These are phyloP conservation scores for Batkoa obscura DNA, from an alignment of 371 early-diverging fungal genomes.

Conservation along the genomic window DNA sequence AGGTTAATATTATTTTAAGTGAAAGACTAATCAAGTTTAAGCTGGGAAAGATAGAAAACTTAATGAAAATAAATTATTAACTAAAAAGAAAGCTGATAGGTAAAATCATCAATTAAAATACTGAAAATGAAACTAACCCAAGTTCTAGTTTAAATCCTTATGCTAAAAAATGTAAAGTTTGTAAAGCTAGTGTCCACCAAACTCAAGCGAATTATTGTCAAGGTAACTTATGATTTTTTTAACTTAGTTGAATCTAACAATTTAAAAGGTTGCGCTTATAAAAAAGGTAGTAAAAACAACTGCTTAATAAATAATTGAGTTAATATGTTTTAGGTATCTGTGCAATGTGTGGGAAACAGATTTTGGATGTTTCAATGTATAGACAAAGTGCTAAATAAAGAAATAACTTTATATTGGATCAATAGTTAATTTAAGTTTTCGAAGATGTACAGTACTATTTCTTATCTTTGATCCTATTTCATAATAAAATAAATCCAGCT, in stretches of 20 bases:
- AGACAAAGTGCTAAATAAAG: conserved; percentile 17
- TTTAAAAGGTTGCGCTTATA: conserved; percentile 19
- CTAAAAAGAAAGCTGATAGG: conserved; percentile 19
- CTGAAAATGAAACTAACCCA: not conserved
- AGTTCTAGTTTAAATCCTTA: conserved; percentile 24
- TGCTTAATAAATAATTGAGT: not conserved
- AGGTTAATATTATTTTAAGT: not conserved
- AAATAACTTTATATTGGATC: too few relatives aligned
- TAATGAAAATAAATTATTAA: conserved; percentile 46
- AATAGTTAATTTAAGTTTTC: too few relatives aligned
- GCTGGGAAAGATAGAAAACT: conserved; percentile 27
- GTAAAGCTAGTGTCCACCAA: conserved; percentile 43
- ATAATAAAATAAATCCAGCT: too few relatives aligned
- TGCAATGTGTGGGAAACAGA: conserved; percentile 56
- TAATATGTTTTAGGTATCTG: conserved; percentile 30
- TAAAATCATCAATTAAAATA: not conserved
- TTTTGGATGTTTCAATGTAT: conserved; percentile 37
- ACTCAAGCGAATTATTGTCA: conserved; percentile 45
- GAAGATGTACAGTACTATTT: too few relatives aligned
- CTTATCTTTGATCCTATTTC: too few relatives aligned
- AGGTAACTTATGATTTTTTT: conserved; percentile 13
- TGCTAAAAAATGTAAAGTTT: conserved; percentile 36
- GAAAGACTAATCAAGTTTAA: conserved; percentile 4
- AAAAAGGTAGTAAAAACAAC: conserved; percentile 5
- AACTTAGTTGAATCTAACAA: not conserved